Conservation (phyloP, 2,329 filamentous ascomycete genomes). For the Coniochaeta prunicola region DNA sequence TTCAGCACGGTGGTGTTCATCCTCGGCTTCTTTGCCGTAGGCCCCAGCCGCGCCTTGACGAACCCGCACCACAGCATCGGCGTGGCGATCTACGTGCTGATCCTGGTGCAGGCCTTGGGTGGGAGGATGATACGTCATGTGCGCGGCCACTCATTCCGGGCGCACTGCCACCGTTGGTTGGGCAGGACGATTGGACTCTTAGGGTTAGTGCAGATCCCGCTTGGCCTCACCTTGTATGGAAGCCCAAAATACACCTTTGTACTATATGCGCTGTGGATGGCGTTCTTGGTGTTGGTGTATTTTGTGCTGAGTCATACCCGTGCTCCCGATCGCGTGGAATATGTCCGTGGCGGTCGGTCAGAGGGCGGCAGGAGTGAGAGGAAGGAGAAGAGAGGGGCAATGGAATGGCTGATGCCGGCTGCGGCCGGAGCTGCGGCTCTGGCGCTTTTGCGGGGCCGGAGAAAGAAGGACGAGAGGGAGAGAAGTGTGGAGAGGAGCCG, state of each 20-base stretch:
- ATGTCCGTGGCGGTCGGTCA: slow-evolving; percentile 50
- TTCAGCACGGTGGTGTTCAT: slow-evolving; percentile 66
- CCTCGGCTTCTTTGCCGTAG: slow-evolving; percentile 72
- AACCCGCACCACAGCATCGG: slow-evolving; percentile 86
- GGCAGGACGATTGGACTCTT: slow-evolving; percentile 72
- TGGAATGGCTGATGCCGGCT: slow-evolving; percentile 44
- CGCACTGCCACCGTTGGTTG: slow-evolving; percentile 79
- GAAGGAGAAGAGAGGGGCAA: slow-evolving; percentile 25
- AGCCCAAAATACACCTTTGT: slow-evolving; percentile 82
- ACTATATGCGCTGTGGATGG: slow-evolving; percentile 73
- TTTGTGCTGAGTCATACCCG: slow-evolving; percentile 72
- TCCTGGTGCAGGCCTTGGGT: slow-evolving; percentile 64
- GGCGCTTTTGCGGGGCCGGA: slow-evolving; percentile 36
- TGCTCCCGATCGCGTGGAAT: slow-evolving; percentile 44
- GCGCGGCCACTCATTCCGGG: slow-evolving; percentile 38
- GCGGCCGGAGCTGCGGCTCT: slow-evolving; percentile 43
- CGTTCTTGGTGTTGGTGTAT: slow-evolving; percentile 64
- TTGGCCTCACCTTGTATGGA: slow-evolving; percentile 87
- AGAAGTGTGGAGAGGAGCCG: slow-evolving; percentile 26
- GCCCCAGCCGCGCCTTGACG: slow-evolving; percentile 60
- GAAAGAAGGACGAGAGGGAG: slow-evolving; percentile 22
- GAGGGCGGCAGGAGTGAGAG: slow-evolving; percentile 32
- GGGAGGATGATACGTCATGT: slow-evolving; percentile 56
- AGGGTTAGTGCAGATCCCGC: slow-evolving; percentile 77
- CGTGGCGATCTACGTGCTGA: slow-evolving; percentile 66